Percentiles rank a stretch among this genome's conserved stretches.
Evolutionary conservation across 805 yeast species (phyloP).

Genomic region (Yarrowia divulgata): DNA sequence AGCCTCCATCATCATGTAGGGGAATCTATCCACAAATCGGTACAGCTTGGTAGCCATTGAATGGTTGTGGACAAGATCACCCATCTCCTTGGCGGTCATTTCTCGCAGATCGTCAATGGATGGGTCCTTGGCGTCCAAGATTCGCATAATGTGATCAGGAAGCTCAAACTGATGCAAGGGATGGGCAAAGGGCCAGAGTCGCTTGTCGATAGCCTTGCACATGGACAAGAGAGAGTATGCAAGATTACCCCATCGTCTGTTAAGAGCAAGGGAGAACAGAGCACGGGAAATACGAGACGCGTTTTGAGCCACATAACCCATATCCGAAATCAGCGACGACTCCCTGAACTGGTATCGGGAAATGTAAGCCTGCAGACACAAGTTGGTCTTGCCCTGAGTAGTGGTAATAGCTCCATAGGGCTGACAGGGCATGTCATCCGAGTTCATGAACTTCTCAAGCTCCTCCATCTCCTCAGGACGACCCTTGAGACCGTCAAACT

Average conservation of each 20-base stretch:
- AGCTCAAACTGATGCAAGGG: slow-evolving; percentile 88
- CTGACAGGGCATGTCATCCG: slow-evolving; percentile 72
- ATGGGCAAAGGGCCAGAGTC: slow-evolving; percentile 89
- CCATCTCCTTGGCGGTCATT: slow-evolving; percentile 76
- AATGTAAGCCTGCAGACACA: slow-evolving; percentile 85
- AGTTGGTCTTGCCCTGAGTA: slow-evolving; percentile 84
- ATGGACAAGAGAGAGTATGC: slow-evolving; percentile 76
- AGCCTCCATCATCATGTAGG: slow-evolving; percentile 73
- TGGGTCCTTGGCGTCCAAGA: slow-evolving; percentile 60
- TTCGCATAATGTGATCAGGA: slow-evolving; percentile 65
- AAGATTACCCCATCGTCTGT: slow-evolving; percentile 89
- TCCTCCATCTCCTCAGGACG: slow-evolving; percentile 88
- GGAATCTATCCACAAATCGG: slow-evolving; percentile 72
- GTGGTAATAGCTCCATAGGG: slow-evolving; percentile 77
- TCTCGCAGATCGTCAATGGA: slow-evolving; percentile 76
- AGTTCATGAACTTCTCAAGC: slow-evolving; percentile 65
- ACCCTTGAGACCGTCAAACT: slow-evolving; percentile 86
- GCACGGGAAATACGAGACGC: slow-evolving; percentile 94
- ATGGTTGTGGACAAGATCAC: slow-evolving; percentile 85
- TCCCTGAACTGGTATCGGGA: slow-evolving; percentile 76
- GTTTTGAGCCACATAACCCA: slow-evolving; percentile 94
- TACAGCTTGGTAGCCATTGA: slow-evolving; percentile 72
- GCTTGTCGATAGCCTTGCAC: slow-evolving; percentile 84
- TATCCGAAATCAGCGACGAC: slow-evolving; percentile 83
- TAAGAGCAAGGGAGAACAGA: slow-evolving; percentile 81